Conservation (phyloP, 2,329 filamentous ascomycete species). For the Talaromyces sp. region DNA sequence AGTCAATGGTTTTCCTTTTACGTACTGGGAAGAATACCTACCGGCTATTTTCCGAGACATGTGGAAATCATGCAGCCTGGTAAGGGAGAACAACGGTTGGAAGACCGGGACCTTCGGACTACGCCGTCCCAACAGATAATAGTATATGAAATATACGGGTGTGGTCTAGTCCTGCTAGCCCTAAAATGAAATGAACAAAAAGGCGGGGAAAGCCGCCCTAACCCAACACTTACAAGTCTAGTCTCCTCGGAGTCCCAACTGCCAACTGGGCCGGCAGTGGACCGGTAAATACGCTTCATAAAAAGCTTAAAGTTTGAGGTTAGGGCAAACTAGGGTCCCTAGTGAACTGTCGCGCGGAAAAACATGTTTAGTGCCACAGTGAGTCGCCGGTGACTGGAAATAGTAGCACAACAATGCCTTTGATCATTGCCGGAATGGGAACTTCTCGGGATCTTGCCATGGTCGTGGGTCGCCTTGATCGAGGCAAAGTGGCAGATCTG, state of each 20-base stretch:
- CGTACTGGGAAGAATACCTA: neutral
- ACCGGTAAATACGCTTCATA: no score
- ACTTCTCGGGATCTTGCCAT: neutral
- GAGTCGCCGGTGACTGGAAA: neutral
- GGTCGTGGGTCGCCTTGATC: neutral
- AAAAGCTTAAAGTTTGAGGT: neutral
- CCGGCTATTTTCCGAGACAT: neutral
- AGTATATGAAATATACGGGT: neutral
- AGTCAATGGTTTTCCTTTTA: no score
- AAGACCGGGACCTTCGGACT: neutral
- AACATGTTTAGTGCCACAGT: neutral
- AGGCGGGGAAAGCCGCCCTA: neutral
- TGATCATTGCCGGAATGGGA: neutral
- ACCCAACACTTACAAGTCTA: neutral
- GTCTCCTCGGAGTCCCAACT: no score
- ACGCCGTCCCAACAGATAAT: neutral
- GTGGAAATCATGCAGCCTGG: neutral
- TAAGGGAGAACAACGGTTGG: neutral
- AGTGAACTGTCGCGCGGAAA: neutral
- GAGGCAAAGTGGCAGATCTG: neutral
- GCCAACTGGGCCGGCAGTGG: no score
- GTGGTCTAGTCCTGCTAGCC: neutral
- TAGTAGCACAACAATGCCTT: neutral
- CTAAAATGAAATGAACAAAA: neutral
- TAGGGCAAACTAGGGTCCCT: neutral